These are phyloP conservation scores for Kwoniella dendrophila DNA, from an alignment of 768 basidiomycete genomes.

Conservation along the genomic window DNA sequence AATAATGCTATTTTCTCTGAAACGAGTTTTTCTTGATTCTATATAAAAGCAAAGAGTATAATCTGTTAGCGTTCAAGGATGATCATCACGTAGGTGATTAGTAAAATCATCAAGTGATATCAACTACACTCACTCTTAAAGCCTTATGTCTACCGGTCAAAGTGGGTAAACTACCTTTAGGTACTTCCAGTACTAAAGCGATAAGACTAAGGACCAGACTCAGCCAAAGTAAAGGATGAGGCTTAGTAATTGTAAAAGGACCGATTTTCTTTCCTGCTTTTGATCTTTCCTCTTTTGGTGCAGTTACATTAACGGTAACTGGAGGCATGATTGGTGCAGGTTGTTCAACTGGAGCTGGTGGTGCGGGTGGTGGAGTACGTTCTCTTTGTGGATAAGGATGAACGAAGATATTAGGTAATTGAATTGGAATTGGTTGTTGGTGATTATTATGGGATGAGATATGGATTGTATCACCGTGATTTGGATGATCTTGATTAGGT, in stretches of 20 bases:
- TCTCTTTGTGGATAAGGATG: slow-evolving; percentile 30
- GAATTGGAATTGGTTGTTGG: slow-evolving; percentile 35
- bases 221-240: slow-evolving; percentile 47
- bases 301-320: slow-evolving; percentile 15
- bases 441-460: slow-evolving; percentile 20
- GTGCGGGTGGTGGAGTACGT: slow-evolving; percentile 16
- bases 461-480: slow-evolving; percentile 14
- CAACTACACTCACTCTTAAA: slow-evolving; percentile 46
- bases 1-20: slow-evolving; percentile 34
- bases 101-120: neutral
- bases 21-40: slow-evolving; percentile 40
- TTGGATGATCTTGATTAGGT: slow-evolving; percentile 1
- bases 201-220: slow-evolving; percentile 38
- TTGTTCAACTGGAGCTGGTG: slow-evolving; percentile 1
- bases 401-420: slow-evolving; percentile 41
- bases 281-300: neutral
- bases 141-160: slow-evolving; percentile 46
- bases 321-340: slow-evolving; percentile 15
- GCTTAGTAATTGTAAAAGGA: slow-evolving; percentile 23
- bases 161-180: slow-evolving; percentile 45
- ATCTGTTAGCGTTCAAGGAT: neutral
- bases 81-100: neutral
- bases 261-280: slow-evolving; percentile 21
- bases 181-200: slow-evolving; percentile 42
- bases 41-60: neutral